A percentile compares a stretch with the other conserved stretches of the same genome.
Evolutionary conservation across 192 early-diverging fungal species (phyloP).

Genomic region (Coemansia sp.): DNA sequence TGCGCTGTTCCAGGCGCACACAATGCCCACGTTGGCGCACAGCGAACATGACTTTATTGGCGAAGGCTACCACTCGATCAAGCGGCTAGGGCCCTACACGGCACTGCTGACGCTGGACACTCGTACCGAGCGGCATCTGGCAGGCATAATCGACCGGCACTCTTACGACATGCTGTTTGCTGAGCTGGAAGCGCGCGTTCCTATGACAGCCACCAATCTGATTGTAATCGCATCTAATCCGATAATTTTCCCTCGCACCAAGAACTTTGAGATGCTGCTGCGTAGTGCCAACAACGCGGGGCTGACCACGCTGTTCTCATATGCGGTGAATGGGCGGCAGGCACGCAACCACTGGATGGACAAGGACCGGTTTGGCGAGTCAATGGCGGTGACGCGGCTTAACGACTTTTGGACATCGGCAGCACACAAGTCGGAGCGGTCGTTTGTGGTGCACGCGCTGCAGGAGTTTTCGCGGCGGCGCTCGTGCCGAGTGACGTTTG

Average conservation of each 20-base stretch:
- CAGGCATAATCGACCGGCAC: slow-evolving; percentile 60
- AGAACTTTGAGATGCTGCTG: slow-evolving; percentile 65
- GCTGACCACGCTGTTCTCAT: slow-evolving; percentile 48
- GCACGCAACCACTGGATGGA: slow-evolving; percentile 45
- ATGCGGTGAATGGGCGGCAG: slow-evolving; percentile 32
- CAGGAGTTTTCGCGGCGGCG: slow-evolving; percentile 63
- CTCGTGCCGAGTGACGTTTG: slow-evolving; percentile 69
- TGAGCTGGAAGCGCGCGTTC: slow-evolving; percentile 55
- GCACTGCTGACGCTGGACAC: slow-evolving; percentile 70
- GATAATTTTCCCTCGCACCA: slow-evolving; percentile 69
- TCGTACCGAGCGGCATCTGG: slow-evolving; percentile 67
- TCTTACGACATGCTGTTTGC: slow-evolving; percentile 62
- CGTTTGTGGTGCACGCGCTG: slow-evolving; percentile 60
- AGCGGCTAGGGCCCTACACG: slow-evolving; percentile 66
- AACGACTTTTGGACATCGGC: slow-evolving; percentile 71
- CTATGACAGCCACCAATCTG: slow-evolving; percentile 63
- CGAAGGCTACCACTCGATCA: slow-evolving; percentile 61
- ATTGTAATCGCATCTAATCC: slow-evolving; percentile 68
- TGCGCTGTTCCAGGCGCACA: slow-evolving; percentile 83
- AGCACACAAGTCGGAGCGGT: slow-evolving; percentile 66
- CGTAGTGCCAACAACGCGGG: slow-evolving; percentile 55
- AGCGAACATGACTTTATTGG: slow-evolving; percentile 56
- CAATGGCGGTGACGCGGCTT: slow-evolving; percentile 71
- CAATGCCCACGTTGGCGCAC: slow-evolving; percentile 58
- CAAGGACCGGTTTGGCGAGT: slow-evolving; percentile 70